phyloP scores from a whole-genome alignment of 371 early-diverging fungal genomes.

The Mucor saturninus region DNA sequence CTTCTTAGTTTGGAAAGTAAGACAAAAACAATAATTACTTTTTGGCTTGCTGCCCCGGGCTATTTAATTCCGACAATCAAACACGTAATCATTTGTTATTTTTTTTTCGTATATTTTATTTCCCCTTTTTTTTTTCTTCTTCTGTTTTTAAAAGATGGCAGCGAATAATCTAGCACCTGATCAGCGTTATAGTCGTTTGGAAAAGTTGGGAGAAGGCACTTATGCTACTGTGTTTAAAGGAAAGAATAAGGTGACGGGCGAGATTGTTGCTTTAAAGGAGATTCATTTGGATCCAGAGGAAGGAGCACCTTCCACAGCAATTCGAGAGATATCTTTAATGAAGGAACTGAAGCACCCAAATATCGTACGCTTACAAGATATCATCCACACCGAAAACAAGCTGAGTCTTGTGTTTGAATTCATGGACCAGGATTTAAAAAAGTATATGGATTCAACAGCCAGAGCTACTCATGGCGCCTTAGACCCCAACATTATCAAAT shows the following conservation, averaged over 20 bases:
- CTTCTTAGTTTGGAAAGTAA: slow-evolving; percentile 25
- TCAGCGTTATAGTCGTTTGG: slow-evolving; percentile 76
- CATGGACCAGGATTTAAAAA: slow-evolving; percentile 98
- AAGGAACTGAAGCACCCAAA: slow-evolving; percentile 92
- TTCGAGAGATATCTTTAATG: slow-evolving; percentile 95
- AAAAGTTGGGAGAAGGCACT: slow-evolving; percentile 98
- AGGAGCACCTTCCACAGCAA: slow-evolving; percentile 95
- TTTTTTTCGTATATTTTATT: neutral
- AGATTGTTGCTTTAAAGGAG: slow-evolving; percentile 98
- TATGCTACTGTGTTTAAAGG: slow-evolving; percentile 99
- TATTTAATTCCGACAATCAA: neutral
- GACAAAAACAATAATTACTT: slow-evolving; percentile 9
- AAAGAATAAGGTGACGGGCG: slow-evolving; percentile 82
- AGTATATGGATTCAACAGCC: slow-evolving; percentile 81
- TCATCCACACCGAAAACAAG: slow-evolving; percentile 97
- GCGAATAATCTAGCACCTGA: slow-evolving; percentile 35
- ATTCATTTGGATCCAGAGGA: slow-evolving; percentile 93
- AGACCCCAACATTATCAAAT: slow-evolving; percentile 71
- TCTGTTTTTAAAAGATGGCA: slow-evolving; percentile 14
- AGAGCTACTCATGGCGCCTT: slow-evolving; percentile 65
- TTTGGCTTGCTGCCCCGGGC: neutral
- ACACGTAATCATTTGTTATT: neutral
- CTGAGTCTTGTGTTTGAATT: slow-evolving; percentile 99
- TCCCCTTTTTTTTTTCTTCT: neutral
- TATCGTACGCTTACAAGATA: slow-evolving; percentile 94